Conservation (phyloP, 1,284 basidiomycete species). For the Termitomyces sp. region DNA sequence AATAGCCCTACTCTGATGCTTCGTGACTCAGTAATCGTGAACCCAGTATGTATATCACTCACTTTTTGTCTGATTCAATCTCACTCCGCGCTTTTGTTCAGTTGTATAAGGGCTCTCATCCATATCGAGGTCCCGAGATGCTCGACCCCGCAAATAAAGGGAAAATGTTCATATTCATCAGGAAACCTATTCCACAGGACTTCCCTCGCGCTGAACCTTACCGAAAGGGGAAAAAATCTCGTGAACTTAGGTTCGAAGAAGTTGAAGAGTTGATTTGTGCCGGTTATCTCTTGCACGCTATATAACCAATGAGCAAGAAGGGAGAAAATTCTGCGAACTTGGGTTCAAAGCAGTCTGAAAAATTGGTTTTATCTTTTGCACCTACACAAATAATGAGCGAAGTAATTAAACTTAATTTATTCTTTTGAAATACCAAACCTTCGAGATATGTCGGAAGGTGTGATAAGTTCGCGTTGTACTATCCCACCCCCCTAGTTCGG, state of each 20-base stretch:
- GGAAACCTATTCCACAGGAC: not conserved
- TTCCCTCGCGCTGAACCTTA: not conserved
- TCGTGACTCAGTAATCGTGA: conserved; percentile 1
- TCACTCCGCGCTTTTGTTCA: not conserved
- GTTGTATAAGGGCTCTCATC: conserved; percentile 10
- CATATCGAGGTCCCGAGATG: conserved; percentile 12
- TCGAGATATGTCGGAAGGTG: no score
- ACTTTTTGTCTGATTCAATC: not conserved
- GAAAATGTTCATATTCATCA: not conserved
- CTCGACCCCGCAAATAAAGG: conserved; percentile 6
- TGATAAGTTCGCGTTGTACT: no score
- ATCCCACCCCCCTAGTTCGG: no score
- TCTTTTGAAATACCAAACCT: no score
- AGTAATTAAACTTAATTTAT: no score
- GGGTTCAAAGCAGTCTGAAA: no score
- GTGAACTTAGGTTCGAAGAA: conserved; percentile 1
- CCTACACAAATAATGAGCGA: no score
- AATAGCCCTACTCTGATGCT: not conserved
- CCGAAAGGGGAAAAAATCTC: not conserved
- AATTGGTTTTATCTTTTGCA: no score
- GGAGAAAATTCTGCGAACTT: no score
- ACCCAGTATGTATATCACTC: conserved; percentile 5
- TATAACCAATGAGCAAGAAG: not conserved
- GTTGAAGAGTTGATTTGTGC: conserved; percentile 1
- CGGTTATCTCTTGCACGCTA: not conserved